phyloP scores from a whole-genome alignment of 108 stramenopile genomes.

The Skeletonema grethae region DNA sequence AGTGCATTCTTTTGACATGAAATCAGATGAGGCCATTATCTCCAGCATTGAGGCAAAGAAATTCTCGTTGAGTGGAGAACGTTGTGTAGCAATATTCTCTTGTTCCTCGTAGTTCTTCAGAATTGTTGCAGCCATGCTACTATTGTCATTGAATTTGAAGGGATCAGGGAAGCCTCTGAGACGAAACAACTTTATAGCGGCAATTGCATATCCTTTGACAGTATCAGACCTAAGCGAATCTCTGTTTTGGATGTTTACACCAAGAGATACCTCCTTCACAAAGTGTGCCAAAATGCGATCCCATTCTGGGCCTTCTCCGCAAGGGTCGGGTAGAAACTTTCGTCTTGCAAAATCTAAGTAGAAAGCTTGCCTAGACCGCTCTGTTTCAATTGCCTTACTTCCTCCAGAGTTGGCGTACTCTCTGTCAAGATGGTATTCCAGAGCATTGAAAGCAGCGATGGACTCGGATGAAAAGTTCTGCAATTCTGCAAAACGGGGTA shows the following conservation, averaged over 20 bases:
- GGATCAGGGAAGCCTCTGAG: no score
- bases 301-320: not conserved
- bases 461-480: constrained; percentile 8
- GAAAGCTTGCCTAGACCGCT: not conserved
- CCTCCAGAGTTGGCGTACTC: not conserved
- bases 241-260: not conserved
- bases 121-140: no score
- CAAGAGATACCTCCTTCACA: not conserved
- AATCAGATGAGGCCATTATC: no score
- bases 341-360: not conserved
- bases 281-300: not conserved
- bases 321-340: not conserved
- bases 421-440: not conserved
- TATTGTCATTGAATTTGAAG: no score
- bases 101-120: no score
- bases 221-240: not conserved
- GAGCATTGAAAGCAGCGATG: constrained; percentile 10
- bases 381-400: not conserved
- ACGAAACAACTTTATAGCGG: no score
- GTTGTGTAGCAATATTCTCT: no score
- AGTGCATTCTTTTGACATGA: not conserved
- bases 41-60: no score
- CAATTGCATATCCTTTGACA: not conserved
- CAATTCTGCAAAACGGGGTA: constrained; percentile 11
- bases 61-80: no score